Base-by-base conservation (phyloP, 768 basidiomycete genomes). In the Pleurotus djamor region DNA sequence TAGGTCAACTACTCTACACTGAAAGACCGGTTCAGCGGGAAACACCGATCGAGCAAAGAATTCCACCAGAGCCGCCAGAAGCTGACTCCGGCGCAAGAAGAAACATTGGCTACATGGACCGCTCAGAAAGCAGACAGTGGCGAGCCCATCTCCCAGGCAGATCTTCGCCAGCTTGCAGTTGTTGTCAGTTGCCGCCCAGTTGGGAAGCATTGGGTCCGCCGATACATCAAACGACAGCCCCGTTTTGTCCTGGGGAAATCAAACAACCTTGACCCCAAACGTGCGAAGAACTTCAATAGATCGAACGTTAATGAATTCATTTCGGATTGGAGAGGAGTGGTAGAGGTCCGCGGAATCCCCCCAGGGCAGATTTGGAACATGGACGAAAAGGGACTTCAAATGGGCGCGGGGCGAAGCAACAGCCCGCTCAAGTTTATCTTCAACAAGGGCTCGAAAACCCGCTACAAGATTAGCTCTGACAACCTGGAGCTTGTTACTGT, bases 401-500 rank as follows among this genome's bases (percentile, higher is more conserved):
- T 61, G 13, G 73, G 71, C 32, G 68, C 67, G 8, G 71, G 71
- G 1, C 8, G 55, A 32, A 68, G 65, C 51, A 56, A 50, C 17
- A 54, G 38, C 14, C 37, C 48, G 5, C 48, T 55, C 16, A 66
- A 69, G 44, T 66, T 62, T 49, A 58, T 66, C 36, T 59, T 64
- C 55, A 33, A 38, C 3, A 34, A 59, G 0, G 44, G 54, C 3
- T 49, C 59, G 13, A 52, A 52, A 13, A 21, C 48, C 4, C 52
- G 58, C 9, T 72, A 72, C 59, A 60, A 67, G 45, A 62, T 68
- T 5, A 48, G 59, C 7, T 70, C 66, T 61, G 74, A 65, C n/a
- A 72, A 76, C 48, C 70, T 76, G 1, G 71, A 80, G 62, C 68
- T 77, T 1, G 67, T 79, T 35, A 80, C 76, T 0, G 65, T 80